A percentile compares a stretch with the other conserved stretches of the same genome.
These are phyloP conservation scores for Diddensiella santjacobensis DNA, from an alignment of 805 yeast species.

Conservation along the genomic window DNA sequence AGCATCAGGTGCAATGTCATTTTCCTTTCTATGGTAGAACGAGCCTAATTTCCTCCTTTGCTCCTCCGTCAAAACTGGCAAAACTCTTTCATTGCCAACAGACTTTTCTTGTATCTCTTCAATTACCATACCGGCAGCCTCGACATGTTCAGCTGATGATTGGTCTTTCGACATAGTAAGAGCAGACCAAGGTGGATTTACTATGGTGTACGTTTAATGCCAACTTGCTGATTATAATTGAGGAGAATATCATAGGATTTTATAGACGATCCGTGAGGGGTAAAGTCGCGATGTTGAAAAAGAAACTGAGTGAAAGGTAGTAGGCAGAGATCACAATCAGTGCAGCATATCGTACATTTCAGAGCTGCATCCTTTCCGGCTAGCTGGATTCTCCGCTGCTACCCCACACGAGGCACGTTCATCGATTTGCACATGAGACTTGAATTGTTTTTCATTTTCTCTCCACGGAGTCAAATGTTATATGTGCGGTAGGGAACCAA, in stretches of 20 bases:
- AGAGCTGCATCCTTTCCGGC: background rate
- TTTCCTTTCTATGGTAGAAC: background rate
- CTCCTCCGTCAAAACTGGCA: constrained; percentile 2
- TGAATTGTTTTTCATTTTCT: background rate
- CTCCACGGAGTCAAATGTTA: too few relatives aligned
- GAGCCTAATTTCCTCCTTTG: constrained; percentile 1
- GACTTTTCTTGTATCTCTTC: background rate
- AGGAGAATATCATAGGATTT: background rate
- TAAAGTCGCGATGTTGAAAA: background rate
- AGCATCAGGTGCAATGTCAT: constrained; percentile 2
- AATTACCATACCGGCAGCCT: background rate
- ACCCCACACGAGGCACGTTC: background rate
- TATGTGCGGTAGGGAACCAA: too few relatives aligned
- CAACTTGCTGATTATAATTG: background rate
- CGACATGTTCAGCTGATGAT: background rate
- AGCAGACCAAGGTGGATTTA: background rate
- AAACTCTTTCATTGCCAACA: background rate
- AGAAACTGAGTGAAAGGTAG: background rate
- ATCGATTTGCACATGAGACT: background rate
- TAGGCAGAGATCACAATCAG: background rate
- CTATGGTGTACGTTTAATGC: too few relatives aligned
- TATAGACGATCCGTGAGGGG: background rate
- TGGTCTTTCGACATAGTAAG: background rate
- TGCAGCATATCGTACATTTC: background rate
- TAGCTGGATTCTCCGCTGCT: background rate